These are phyloP conservation scores for Nemania bipapillata DNA, from an alignment of 2,329 filamentous ascomycete genomes.

Conservation along the genomic window DNA sequence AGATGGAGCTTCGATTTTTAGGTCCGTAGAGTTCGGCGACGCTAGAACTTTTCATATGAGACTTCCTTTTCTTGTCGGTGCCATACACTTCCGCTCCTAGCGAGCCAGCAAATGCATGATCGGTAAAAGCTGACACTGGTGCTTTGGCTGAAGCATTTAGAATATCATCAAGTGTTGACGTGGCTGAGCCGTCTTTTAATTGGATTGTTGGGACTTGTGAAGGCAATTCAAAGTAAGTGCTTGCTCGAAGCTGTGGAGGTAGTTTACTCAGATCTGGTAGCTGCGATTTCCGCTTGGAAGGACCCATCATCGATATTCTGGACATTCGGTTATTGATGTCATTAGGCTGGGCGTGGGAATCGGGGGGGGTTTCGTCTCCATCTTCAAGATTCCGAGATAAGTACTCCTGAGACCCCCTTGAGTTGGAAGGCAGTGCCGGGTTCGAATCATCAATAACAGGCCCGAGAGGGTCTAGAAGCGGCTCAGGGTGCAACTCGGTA, in stretches of 20 bases:
- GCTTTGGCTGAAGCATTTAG: slow-evolving; percentile 88
- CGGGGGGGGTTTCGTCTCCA: slow-evolving; percentile 16
- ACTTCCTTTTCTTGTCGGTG: slow-evolving; percentile 63
- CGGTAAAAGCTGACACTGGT: slow-evolving; percentile 89
- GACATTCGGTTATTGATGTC: slow-evolving; percentile 30
- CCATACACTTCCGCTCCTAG: slow-evolving; percentile 81
- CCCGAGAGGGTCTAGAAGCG: slow-evolving; percentile 50
- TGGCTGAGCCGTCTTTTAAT: slow-evolving; percentile 81
- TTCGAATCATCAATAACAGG: slow-evolving; percentile 27
- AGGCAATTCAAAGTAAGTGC: slow-evolving; percentile 84
- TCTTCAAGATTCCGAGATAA: slow-evolving; percentile 26
- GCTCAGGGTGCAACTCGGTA: slow-evolving; percentile 46
- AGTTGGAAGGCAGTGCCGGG: background rate
- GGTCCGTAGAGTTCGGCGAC: slow-evolving; percentile 44
- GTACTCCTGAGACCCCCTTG: slow-evolving; percentile 10
- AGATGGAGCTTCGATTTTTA: slow-evolving; percentile 63
- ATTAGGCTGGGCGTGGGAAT: slow-evolving; percentile 30
- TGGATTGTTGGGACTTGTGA: slow-evolving; percentile 63
- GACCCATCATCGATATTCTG: slow-evolving; percentile 50
- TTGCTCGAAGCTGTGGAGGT: slow-evolving; percentile 88
- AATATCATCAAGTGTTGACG: slow-evolving; percentile 88
- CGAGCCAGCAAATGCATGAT: slow-evolving; percentile 83
- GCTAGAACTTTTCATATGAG: slow-evolving; percentile 48
- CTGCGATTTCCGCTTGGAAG: slow-evolving; percentile 55
- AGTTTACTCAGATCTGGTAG: slow-evolving; percentile 63